Evolutionary conservation across 331 rosid genomes (phyloP).

Genomic region (Cydonia oblonga): DNA sequence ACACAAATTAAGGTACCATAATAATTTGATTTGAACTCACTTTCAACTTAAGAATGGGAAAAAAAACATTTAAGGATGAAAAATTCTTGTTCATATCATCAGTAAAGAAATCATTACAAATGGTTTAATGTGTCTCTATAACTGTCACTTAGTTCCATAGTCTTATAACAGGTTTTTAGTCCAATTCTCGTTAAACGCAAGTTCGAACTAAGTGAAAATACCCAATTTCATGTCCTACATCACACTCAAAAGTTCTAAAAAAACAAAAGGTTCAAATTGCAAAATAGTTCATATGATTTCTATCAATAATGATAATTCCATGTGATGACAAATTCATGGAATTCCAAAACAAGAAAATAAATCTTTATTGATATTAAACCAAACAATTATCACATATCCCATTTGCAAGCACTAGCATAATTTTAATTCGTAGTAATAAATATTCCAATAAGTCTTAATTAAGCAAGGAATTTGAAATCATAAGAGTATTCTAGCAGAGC

Average conservation of each 20-base stretch:
- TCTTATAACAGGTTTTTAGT: not conserved
- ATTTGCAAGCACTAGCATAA: not conserved
- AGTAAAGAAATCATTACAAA: too few relatives aligned
- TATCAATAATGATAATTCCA: not conserved
- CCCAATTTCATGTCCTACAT: too few relatives aligned
- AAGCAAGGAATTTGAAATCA: not conserved
- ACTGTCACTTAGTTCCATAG: not conserved
- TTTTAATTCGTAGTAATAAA: not conserved
- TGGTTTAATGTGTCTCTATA: too few relatives aligned
- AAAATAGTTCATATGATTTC: not conserved
- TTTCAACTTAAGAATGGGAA: too few relatives aligned
- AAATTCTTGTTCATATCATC: too few relatives aligned
- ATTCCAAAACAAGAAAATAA: too few relatives aligned
- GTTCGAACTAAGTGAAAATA: too few relatives aligned
- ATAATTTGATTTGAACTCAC: too few relatives aligned
- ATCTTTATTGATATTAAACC: not conserved
- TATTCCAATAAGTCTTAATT: not conserved
- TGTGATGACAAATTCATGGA: not conserved
- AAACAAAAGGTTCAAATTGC: not conserved
- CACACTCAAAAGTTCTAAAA: not conserved
- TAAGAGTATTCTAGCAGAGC: not conserved
- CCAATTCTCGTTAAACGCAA: not conserved
- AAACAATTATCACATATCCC: not conserved
- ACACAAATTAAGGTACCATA: too few relatives aligned
- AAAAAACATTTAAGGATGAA: too few relatives aligned